Evolutionary conservation across 345 rosid genomes (phyloP).

Genomic region (Lagerstroemia speciosa): DNA sequence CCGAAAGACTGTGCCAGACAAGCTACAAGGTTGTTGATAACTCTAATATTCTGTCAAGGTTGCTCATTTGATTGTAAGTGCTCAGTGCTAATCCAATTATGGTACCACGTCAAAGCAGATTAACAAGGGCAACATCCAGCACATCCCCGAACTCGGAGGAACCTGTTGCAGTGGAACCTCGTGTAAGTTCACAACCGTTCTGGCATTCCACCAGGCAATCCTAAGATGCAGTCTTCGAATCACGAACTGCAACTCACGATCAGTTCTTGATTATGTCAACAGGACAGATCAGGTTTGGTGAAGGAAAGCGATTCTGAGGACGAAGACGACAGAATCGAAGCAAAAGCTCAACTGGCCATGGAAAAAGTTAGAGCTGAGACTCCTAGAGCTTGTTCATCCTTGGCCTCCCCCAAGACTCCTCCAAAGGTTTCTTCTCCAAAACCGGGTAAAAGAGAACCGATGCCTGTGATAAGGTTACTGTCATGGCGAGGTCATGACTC

Average conservation of each 20-base stretch:
- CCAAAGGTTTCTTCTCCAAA: slow-evolving; percentile 28
- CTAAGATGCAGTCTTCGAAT: not conserved
- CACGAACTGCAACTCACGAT: not conserved
- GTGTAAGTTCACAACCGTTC: slow-evolving; percentile 18
- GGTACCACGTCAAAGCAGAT: slow-evolving; percentile 19
- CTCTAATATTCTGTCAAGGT: not conserved
- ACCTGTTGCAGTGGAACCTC: slow-evolving; percentile 23
- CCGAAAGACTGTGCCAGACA: slow-evolving; percentile 19
- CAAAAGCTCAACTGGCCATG: not conserved
- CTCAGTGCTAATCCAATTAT: not conserved
- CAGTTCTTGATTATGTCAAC: not conserved
- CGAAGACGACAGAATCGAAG: not conserved
- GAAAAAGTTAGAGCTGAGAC: not conserved
- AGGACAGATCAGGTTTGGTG: not conserved
- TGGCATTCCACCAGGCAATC: not conserved
- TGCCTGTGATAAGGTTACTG: slow-evolving; percentile 21
- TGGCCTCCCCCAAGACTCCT: slow-evolving; percentile 24
- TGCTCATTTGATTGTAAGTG: not conserved
- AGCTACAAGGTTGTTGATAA: slow-evolving; percentile 28
- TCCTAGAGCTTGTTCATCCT: not conserved
- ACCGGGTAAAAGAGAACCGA: slow-evolving; percentile 21
- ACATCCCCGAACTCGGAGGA: slow-evolving; percentile 21
- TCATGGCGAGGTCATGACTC: slow-evolving; percentile 24
- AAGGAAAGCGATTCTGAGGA: not conserved
- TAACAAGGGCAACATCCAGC: slow-evolving; percentile 12